Evolutionary conservation across 2,329 filamentous ascomycete species (phyloP).

Genomic region (Epichloe baconii): DNA sequence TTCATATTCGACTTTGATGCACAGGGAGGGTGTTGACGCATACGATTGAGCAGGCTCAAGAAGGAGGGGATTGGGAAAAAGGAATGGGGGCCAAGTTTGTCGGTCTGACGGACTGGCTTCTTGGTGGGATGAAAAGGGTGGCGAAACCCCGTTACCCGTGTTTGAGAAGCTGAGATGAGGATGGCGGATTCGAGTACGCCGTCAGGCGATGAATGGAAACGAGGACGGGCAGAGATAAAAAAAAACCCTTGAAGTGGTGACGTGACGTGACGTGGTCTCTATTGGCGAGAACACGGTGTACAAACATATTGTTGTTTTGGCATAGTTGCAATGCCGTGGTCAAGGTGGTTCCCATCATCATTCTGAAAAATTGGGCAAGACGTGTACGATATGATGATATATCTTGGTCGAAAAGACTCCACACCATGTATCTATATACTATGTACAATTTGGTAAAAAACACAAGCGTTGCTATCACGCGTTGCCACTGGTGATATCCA

Average conservation of each 20-base stretch:
- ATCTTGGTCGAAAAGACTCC: not conserved
- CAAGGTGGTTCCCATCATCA: not conserved
- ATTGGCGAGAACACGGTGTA: not conserved
- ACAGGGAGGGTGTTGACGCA: slow-evolving; percentile 70
- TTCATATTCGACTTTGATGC: slow-evolving; percentile 95
- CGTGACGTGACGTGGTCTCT: too few relatives aligned
- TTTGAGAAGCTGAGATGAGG: slow-evolving; percentile 19
- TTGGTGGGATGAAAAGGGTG: slow-evolving; percentile 52
- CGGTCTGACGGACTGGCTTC: slow-evolving; percentile 84
- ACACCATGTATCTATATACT: not conserved
- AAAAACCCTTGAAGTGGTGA: too few relatives aligned
- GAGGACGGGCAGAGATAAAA: too few relatives aligned
- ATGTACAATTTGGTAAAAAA: not conserved
- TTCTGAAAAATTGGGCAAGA: not conserved
- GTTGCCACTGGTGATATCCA: too few relatives aligned
- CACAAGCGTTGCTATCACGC: not conserved
- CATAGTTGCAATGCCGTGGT: not conserved
- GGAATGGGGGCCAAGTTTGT: slow-evolving; percentile 74
- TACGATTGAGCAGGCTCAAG: slow-evolving; percentile 87
- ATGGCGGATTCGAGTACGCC: not conserved
- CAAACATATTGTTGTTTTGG: not conserved
- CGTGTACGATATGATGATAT: not conserved
- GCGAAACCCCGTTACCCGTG: slow-evolving; percentile 21
- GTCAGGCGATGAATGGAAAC: too few relatives aligned
- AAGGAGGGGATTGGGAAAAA: slow-evolving; percentile 69